Conservation (phyloP, 2,329 filamentous ascomycete species). For the Sporothrix protearum region DNA sequence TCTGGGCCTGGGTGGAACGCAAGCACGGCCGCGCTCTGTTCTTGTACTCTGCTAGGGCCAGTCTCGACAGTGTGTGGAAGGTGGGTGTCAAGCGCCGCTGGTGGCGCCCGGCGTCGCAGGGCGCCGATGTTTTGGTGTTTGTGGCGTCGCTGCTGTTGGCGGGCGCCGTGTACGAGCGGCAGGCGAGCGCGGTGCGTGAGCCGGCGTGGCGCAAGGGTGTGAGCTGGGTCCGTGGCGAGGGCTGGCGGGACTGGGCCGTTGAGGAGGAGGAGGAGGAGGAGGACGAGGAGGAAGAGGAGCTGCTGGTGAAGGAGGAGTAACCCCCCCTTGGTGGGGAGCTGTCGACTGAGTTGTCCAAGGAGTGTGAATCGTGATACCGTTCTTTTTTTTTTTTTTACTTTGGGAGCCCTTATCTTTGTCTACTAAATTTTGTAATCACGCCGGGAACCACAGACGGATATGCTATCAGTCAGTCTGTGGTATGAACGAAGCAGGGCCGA, state of each 20-base stretch:
- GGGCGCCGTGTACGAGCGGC: slow-evolving; percentile 71
- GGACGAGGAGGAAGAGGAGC: slow-evolving; percentile 31
- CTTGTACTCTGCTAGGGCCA: slow-evolving; percentile 73
- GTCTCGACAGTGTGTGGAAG: slow-evolving; percentile 83
- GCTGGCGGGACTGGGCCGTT: slow-evolving; percentile 64
- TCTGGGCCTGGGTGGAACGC: slow-evolving; percentile 78
- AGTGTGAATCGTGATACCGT: slow-evolving; percentile 8
- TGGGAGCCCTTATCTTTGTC: not conserved
- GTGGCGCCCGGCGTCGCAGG: slow-evolving; percentile 84
- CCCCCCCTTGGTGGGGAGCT: too few species aligned
- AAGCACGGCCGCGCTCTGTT: slow-evolving; percentile 64
- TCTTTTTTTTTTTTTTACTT: not conserved
- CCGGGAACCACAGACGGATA: not conserved
- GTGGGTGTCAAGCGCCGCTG: slow-evolving; percentile 85
- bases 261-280: slow-evolving; percentile 52
- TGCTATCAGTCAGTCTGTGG: not conserved
- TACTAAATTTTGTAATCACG: not conserved
- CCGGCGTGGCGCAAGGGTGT: slow-evolving; percentile 66
- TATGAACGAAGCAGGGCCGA: not conserved
- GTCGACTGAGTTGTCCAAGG: not conserved
- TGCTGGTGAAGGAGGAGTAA: slow-evolving; percentile 8
- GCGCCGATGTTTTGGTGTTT: slow-evolving; percentile 82
- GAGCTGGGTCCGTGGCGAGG: slow-evolving; percentile 70
- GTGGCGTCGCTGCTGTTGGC: slow-evolving; percentile 73
- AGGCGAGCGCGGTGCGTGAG: slow-evolving; percentile 65